These are phyloP conservation scores for Coffea humblotiana DNA, from an alignment of 305 asterid genomes.

Conservation along the genomic window DNA sequence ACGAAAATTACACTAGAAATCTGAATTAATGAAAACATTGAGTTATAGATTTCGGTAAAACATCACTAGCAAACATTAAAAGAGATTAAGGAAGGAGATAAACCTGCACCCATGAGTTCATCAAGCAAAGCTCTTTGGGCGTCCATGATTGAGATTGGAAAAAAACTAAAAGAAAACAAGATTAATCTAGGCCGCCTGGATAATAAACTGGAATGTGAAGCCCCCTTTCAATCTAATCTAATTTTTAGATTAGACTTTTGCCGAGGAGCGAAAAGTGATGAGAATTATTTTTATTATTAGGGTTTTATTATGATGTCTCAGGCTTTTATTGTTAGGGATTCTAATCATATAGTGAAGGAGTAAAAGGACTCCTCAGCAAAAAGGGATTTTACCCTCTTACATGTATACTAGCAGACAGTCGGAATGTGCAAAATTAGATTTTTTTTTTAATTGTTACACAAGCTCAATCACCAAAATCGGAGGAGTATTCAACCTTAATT, in stretches of 20 bases:
- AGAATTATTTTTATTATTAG: neutral
- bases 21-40: neutral
- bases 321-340: neutral
- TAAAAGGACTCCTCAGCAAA: neutral
- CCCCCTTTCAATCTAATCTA: neutral
- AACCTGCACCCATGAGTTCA: conserved; percentile 99
- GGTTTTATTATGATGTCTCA: too few relatives aligned
- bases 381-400: too few relatives aligned
- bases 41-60: neutral
- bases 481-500: too few relatives aligned
- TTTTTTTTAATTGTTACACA: too few relatives aligned
- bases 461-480: too few relatives aligned
- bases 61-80: neutral
- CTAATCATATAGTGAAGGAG: neutral
- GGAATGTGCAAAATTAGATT: too few relatives aligned
- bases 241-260: neutral
- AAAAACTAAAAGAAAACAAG: neutral
- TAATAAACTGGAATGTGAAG: neutral
- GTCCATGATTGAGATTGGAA: conserved; percentile 54
- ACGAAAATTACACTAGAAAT: neutral
- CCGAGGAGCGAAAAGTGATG: neutral
- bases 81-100: conserved; percentile 23
- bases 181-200: neutral
- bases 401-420: too few relatives aligned
- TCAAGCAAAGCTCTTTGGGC: conserved; percentile 98